Evolutionary conservation across 257 asterid genomes (phyloP).

Genomic region (Salvia rosmarinus): DNA sequence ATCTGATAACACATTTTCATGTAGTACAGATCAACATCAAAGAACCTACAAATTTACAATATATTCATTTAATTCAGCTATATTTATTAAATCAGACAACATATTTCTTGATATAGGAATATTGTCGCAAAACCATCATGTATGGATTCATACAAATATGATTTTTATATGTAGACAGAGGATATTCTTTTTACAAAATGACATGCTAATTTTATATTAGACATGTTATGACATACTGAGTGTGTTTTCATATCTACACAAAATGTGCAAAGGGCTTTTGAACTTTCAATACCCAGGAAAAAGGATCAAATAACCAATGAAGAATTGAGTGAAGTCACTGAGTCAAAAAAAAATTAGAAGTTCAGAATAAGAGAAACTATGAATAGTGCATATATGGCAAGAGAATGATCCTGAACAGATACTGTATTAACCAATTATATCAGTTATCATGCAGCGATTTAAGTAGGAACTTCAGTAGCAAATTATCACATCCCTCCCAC

Average conservation of each 20-base stretch:
- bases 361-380: neutral
- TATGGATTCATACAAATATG: neutral
- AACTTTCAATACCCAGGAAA: constrained; percentile 12
- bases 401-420: neutral
- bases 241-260: neutral
- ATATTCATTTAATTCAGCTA: neutral
- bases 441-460: neutral
- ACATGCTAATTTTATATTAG: neutral
- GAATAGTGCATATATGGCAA: neutral
- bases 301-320: neutral
- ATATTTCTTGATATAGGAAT: neutral
- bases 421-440: neutral
- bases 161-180: neutral
- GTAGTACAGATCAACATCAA: neutral
- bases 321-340: neutral
- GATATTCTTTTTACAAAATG: neutral
- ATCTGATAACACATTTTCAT: neutral
- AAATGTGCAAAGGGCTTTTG: constrained; percentile 5
- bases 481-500: neutral
- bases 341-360: neutral
- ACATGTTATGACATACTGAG: neutral
- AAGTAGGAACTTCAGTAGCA: neutral
- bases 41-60: neutral
- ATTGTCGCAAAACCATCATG: neutral
- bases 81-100: neutral